phyloP scores from a whole-genome alignment of 192 early-diverging fungal species.

The Entrophospora sp. region DNA sequence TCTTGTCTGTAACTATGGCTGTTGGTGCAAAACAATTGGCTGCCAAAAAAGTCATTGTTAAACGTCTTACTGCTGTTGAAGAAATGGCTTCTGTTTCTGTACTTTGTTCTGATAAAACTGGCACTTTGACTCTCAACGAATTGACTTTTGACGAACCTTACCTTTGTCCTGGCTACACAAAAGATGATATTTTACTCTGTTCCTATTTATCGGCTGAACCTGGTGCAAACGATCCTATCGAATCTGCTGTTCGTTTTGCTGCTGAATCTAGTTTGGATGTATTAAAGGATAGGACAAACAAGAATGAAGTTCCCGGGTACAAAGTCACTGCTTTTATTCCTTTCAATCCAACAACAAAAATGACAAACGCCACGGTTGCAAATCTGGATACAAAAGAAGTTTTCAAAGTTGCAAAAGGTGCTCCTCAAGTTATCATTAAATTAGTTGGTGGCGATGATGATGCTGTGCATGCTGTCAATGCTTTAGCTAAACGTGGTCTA shows the following conservation, averaged over 20 bases:
- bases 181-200: constrained; percentile 73
- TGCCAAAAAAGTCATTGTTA: constrained; percentile 88
- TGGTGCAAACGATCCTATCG: constrained; percentile 87
- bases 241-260: constrained; percentile 79
- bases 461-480: constrained; percentile 73
- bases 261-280: constrained; percentile 65
- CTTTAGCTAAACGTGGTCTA: constrained; percentile 73
- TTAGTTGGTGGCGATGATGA: constrained; percentile 76
- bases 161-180: constrained; percentile 52
- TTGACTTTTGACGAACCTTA: constrained; percentile 87
- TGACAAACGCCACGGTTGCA: constrained; percentile 81
- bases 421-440: constrained; percentile 84
- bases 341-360: constrained; percentile 89
- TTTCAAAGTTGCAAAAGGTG: constrained; percentile 91
- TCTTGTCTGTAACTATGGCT: constrained; percentile 97
- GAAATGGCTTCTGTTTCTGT: constrained; percentile 89
- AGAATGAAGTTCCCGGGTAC: constrained; percentile 72
- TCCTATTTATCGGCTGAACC: constrained; percentile 82
- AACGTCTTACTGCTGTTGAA: constrained; percentile 91
- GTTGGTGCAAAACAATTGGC: constrained; percentile 88
- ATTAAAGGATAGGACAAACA: constrained; percentile 43
- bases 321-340: constrained; percentile 86
- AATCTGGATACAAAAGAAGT: constrained; percentile 69
- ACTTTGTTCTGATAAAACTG: constrained; percentile 81
- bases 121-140: constrained; percentile 88